These are phyloP conservation scores for Fragosphaeria purpurea DNA, from an alignment of 2,329 filamentous ascomycete species.

Conservation along the genomic window DNA sequence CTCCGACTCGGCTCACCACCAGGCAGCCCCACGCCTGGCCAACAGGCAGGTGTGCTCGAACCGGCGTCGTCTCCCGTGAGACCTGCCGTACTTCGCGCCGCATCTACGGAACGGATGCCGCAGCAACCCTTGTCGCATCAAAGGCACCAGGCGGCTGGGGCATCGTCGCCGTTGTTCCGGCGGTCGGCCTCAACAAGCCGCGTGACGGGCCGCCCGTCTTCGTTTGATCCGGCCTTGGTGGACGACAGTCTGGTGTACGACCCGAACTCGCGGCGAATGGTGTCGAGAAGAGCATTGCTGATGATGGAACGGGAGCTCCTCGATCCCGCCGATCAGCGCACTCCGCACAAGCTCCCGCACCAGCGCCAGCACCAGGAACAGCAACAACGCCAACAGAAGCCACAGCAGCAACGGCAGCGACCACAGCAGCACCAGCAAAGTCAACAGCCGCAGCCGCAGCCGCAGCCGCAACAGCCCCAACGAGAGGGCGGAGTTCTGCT, in stretches of 20 bases:
- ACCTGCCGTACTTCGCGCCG: neutral
- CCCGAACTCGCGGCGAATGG: slow-evolving; percentile 55
- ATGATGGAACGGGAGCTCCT: slow-evolving; percentile 32
- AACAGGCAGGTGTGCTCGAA: neutral
- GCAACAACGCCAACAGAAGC: slow-evolving; percentile 1
- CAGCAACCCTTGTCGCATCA: neutral
- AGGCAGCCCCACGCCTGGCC: slow-evolving; percentile 4
- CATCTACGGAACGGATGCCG: slow-evolving; percentile 4
- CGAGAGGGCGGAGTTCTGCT: too few species aligned
- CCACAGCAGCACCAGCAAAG: neutral
- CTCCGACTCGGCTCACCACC: slow-evolving; percentile 32
- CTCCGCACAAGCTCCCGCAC: neutral
- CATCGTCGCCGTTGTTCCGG: neutral
- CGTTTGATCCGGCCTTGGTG: slow-evolving; percentile 18
- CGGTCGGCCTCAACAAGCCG: slow-evolving; percentile 16
- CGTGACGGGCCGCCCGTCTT: slow-evolving; percentile 17
- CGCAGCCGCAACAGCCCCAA: too few species aligned
- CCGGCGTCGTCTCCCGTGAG: slow-evolving; percentile 5
- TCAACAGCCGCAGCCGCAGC: neutral
- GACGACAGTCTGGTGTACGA: slow-evolving; percentile 48
- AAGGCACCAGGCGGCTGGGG: neutral
- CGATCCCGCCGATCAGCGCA: slow-evolving; percentile 28
- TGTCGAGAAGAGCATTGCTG: slow-evolving; percentile 35
- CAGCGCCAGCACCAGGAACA: neutral
- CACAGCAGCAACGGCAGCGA: neutral